phyloP scores from a whole-genome alignment of 345 rosid genomes.

The Populus nigra region DNA sequence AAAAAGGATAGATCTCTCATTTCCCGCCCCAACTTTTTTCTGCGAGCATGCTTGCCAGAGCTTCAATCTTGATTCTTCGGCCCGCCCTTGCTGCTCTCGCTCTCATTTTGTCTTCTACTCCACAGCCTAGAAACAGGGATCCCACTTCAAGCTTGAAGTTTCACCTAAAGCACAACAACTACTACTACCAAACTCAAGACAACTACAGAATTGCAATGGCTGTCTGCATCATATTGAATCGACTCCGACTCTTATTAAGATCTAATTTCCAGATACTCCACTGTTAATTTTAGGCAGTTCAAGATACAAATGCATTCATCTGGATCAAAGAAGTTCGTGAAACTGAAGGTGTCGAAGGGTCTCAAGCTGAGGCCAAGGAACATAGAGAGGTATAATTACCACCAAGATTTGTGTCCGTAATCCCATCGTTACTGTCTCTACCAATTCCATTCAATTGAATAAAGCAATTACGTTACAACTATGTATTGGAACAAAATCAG shows the following conservation, averaged over 20 bases:
- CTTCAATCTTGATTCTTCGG: neutral
- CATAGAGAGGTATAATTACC: neutral
- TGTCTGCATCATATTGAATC: neutral
- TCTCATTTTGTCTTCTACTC: slow-evolving; percentile 17
- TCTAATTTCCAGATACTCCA: neutral
- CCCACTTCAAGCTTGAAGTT: neutral
- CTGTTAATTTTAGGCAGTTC: neutral
- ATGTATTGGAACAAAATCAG: neutral
- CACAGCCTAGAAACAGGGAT: slow-evolving; percentile 16
- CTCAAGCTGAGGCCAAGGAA: neutral
- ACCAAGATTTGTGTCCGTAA: neutral
- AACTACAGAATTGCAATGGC: neutral
- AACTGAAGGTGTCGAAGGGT: neutral
- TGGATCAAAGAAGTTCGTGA: too few species aligned
- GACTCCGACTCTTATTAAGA: neutral
- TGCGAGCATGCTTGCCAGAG: neutral
- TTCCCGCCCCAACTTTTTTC: neutral
- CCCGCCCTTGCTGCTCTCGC: too few species aligned
- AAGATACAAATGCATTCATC: too few species aligned
- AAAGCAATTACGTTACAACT: too few species aligned
- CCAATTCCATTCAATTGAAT: neutral
- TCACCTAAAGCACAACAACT: slow-evolving; percentile 4
- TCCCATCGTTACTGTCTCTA: neutral
- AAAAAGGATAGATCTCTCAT: neutral
- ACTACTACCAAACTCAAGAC: slow-evolving; percentile 9